These are phyloP conservation scores for Gossypium rotundifolium DNA, from an alignment of 345 rosid genomes.

Conservation along the genomic window DNA sequence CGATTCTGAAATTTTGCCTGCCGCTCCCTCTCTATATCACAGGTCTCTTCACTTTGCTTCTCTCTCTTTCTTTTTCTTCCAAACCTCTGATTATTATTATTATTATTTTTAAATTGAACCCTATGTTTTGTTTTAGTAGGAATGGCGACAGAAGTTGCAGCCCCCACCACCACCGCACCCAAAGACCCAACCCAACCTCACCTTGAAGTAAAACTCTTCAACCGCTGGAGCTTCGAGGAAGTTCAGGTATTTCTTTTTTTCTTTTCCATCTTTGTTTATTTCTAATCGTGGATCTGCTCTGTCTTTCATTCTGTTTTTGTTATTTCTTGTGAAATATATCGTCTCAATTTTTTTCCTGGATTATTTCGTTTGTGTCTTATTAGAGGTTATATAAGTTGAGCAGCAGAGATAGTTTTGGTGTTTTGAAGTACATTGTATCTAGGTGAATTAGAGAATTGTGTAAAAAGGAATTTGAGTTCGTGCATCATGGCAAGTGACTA, in stretches of 20 bases:
- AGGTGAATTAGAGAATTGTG: not conserved
- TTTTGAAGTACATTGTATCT: not conserved
- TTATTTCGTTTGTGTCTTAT: not conserved
- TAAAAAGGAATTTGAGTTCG: not conserved
- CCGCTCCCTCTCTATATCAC: not conserved
- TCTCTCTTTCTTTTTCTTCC: not conserved
- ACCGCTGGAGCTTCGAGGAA: slow-evolving; percentile 83
- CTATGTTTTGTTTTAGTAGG: not conserved
- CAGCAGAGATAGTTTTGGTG: not conserved
- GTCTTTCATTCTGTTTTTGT: not conserved
- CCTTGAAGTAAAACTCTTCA: slow-evolving; percentile 70
- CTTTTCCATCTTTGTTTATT: not conserved
- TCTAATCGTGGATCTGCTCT: not conserved
- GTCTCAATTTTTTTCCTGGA: not conserved
- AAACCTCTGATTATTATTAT: not conserved
- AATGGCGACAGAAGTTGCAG: slow-evolving; percentile 25
- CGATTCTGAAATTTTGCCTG: not conserved
- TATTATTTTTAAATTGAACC: too few species aligned
- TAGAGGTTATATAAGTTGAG: not conserved
- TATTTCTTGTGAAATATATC: not conserved
- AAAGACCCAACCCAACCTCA: slow-evolving; percentile 21
- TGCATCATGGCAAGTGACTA: not conserved
- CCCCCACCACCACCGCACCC: not conserved
- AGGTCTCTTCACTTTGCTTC: not conserved
- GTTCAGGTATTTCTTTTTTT: slow-evolving; percentile 36